These are phyloP conservation scores for Suhomyces emberorum DNA, from an alignment of 805 yeast genomes.

Conservation along the genomic window DNA sequence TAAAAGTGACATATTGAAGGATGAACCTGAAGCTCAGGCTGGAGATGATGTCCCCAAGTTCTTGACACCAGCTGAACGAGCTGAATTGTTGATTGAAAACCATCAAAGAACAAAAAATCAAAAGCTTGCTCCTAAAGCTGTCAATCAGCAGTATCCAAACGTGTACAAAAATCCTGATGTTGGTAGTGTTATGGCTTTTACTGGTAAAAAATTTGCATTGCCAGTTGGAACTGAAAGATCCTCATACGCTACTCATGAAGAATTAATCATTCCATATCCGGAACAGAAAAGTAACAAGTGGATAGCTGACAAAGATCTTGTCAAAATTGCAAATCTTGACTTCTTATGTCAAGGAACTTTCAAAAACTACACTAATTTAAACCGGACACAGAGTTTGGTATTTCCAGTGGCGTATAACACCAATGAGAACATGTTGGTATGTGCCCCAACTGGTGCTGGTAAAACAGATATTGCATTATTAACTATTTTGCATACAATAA, in stretches of 20 bases:
- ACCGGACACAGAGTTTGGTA: slow-evolving; percentile 86
- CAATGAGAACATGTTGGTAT: slow-evolving; percentile 90
- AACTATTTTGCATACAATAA: slow-evolving; percentile 73
- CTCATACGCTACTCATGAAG: slow-evolving; percentile 65
- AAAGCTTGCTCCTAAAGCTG: slow-evolving; percentile 43
- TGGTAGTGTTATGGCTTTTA: slow-evolving; percentile 40
- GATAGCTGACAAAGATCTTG: slow-evolving; percentile 44
- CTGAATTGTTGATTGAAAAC: slow-evolving; percentile 50
- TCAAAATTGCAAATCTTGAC: slow-evolving; percentile 65
- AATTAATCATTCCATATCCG: slow-evolving; percentile 78
- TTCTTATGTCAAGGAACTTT: slow-evolving; percentile 81
- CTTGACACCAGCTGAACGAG: slow-evolving; percentile 54
- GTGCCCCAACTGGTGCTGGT: slow-evolving; percentile 99
- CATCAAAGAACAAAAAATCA: slow-evolving; percentile 48
- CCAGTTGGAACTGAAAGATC: slow-evolving; percentile 79
- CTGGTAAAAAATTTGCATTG: slow-evolving; percentile 75
- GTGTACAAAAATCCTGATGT: slow-evolving; percentile 67
- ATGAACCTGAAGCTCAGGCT: neutral
- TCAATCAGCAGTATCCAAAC: slow-evolving; percentile 70
- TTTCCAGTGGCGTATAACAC: slow-evolving; percentile 90
- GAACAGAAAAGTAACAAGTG: slow-evolving; percentile 43
- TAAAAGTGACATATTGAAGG: slow-evolving; percentile 20
- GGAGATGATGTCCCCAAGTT: slow-evolving; percentile 19
- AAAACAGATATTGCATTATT: slow-evolving; percentile 90
- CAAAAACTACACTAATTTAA: slow-evolving; percentile 69